Percentiles rank a stretch among this genome's conserved stretches.
phyloP scores from a whole-genome alignment of 176 grass and related monocot genomes.

The Aegilops speltoides region DNA sequence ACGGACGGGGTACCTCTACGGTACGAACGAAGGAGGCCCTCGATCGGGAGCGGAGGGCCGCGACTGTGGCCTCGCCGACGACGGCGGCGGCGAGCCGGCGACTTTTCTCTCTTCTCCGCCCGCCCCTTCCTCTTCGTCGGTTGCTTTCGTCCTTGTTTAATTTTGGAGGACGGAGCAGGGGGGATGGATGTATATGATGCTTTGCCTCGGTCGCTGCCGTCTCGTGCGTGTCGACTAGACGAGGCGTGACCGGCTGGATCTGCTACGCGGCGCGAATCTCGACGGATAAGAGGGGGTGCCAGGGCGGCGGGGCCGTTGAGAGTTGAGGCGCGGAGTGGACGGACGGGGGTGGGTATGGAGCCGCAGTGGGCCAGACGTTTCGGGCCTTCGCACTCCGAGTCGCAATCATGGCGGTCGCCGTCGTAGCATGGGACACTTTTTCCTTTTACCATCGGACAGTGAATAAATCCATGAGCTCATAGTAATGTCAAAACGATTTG shows the following conservation, averaged over 20 bases:
- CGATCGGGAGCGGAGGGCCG: not conserved
- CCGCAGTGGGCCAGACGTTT: not conserved
- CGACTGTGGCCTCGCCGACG: too few species aligned
- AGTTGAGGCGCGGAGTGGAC: not conserved
- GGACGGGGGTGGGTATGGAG: not conserved
- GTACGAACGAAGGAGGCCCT: not conserved
- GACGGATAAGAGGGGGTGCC: not conserved
- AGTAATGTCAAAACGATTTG: not conserved
- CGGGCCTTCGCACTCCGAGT: not conserved
- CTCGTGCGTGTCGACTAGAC: conserved; percentile 7
- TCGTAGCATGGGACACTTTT: not conserved
- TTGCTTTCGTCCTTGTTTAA: conserved; percentile 22
- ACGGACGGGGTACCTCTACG: not conserved
- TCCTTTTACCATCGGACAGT: not conserved
- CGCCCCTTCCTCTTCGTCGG: not conserved
- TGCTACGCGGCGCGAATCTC: not conserved
- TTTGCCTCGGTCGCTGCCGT: not conserved
- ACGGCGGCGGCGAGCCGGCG: not conserved
- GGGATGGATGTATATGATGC: not conserved
- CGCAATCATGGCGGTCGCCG: not conserved
- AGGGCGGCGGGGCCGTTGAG: not conserved
- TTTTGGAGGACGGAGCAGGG: not conserved
- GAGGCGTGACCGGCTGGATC: not conserved
- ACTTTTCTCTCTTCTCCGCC: not conserved
- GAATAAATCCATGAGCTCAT: not conserved